Evolutionary conservation across 345 rosid genomes (phyloP), one percentile per base, ranked within the genome.

Genomic region (Zanthoxylum bungeanum): DNA sequence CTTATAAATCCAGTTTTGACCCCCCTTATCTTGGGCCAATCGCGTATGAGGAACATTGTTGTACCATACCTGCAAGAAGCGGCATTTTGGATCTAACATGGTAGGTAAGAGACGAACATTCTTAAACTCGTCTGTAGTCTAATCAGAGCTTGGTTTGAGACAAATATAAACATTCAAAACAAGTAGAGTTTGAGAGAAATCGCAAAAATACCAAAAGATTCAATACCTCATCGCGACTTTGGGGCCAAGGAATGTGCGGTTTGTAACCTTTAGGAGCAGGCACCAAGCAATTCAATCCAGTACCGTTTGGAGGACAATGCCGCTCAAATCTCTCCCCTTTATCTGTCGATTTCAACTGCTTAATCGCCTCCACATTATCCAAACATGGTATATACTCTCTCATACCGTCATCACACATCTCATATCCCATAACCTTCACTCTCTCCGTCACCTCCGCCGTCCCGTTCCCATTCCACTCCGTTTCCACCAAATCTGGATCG

Each of bases 11-110:
- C 99, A 95, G 76, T 95, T 95, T 75, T 95, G 99, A 67, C 98
- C 98, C 16, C 99, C 93, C 79, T 95, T 95, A 61, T 95, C 99
- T 70, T 93, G 94, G 72, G 86, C 99, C 59, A 95, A 76, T 25
- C 91, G 86, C 1, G 91, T 73, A 79, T 93, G 98, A 17, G 98
- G 97, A 74, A 95, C 96, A 74, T 95, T 95, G 66, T 68, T 79
- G 61, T 75, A 92, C 99, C 99, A 95, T 49, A 91, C 97, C 98
- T 94, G 40, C 61, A 73, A 33, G 53, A 76, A 70, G 24, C 53
- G 64, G 30, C 73, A 63, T 37, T 36, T 73, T 64, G 73, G n/a
- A 46, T 63, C 21, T 33, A 68, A 21, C 52, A 30, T 56, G 39
- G 39, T 46, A 55, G 49, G 56, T 60, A 66, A 30, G n/a, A n/a